These are phyloP conservation scores for Ceratocystis albifundus DNA, from an alignment of 2,329 filamentous ascomycete genomes.

Conservation along the genomic window DNA sequence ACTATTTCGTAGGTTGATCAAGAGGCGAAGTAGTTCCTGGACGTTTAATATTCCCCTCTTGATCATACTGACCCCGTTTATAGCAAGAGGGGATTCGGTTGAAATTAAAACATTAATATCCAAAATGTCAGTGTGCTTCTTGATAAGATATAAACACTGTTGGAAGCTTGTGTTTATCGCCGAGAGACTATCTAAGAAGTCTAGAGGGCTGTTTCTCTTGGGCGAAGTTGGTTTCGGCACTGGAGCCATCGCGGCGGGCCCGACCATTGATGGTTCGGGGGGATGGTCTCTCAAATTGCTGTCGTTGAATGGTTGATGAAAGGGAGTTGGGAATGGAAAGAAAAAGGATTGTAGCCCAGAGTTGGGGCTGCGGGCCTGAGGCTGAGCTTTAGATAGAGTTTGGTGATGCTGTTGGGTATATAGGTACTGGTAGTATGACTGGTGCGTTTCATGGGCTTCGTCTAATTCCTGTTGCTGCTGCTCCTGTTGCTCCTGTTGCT, in stretches of 20 bases:
- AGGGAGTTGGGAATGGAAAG: not conserved
- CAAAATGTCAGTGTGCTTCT: conserved; percentile 14
- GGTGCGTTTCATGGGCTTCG: not conserved
- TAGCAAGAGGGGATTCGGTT: conserved; percentile 24
- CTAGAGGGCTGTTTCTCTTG: not conserved
- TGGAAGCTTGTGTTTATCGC: conserved; percentile 19
- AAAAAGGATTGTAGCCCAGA: not conserved
- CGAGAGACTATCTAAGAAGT: conserved; percentile 1
- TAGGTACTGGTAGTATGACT: not conserved
- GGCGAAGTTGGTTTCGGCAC: not conserved
- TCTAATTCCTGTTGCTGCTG: not conserved
- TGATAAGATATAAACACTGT: conserved; percentile 22
- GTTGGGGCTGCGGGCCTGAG: not conserved
- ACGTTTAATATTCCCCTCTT: conserved; percentile 25
- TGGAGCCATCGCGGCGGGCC: too few species aligned
- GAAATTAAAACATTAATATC: conserved; percentile 17
- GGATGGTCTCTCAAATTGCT: too few species aligned
- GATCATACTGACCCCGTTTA: conserved; percentile 23
- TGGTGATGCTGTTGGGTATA: conserved; percentile 5
- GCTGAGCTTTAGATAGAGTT: not conserved
- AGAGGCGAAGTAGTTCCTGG: conserved; percentile 27
- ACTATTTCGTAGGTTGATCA: conserved; percentile 26
- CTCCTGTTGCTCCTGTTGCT: not conserved
- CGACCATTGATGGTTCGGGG: too few species aligned
- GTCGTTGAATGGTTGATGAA: not conserved